These are phyloP conservation scores for Blumeria hordei DNA, from an alignment of 2,329 filamentous ascomycete genomes.

Conservation along the genomic window DNA sequence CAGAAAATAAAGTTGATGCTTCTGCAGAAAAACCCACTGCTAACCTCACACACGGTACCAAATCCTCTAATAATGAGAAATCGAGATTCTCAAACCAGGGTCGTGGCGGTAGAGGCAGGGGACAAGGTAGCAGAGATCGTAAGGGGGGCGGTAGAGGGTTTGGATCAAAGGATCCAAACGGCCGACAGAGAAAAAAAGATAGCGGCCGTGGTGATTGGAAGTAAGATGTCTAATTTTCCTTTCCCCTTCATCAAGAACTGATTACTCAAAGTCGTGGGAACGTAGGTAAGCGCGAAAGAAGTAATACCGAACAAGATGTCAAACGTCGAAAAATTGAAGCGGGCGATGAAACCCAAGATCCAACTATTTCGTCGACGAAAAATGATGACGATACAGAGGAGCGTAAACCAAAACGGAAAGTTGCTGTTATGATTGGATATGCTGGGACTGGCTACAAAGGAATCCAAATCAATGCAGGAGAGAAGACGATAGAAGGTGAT, in stretches of 20 bases:
- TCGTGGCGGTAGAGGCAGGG: constrained; percentile 7
- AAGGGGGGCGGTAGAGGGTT: constrained; percentile 25
- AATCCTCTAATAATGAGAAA: constrained; percentile 2
- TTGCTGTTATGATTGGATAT: constrained; percentile 86
- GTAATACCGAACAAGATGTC: constrained; percentile 23
- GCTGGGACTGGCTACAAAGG: constrained; percentile 91
- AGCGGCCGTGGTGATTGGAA: constrained; percentile 40
- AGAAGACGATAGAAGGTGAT: constrained; percentile 91
- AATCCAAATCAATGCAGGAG: constrained; percentile 65
- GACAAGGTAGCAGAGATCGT: constrained; percentile 6
- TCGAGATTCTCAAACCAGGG: constrained; percentile 1
- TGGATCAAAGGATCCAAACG: constrained; percentile 13
- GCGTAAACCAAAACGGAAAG: constrained; percentile 81
- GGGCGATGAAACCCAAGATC: constrained; percentile 15
- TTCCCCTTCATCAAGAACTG: constrained; percentile 17
- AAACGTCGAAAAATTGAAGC: constrained; percentile 28
- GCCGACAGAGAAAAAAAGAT: constrained; percentile 35
- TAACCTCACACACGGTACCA: background rate
- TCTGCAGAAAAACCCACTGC: no score
- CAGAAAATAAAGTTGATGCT: no score
- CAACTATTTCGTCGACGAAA: constrained; percentile 29
- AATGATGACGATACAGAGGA: constrained; percentile 77
- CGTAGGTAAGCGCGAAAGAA: constrained; percentile 26
- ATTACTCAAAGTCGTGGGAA: constrained; percentile 25
- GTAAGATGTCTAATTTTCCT: constrained; percentile 22